Evolutionary conservation across 169 alveolate species (phyloP), one percentile per base, ranked within the genome.

Genomic region (Babesia gibsoni): DNA sequence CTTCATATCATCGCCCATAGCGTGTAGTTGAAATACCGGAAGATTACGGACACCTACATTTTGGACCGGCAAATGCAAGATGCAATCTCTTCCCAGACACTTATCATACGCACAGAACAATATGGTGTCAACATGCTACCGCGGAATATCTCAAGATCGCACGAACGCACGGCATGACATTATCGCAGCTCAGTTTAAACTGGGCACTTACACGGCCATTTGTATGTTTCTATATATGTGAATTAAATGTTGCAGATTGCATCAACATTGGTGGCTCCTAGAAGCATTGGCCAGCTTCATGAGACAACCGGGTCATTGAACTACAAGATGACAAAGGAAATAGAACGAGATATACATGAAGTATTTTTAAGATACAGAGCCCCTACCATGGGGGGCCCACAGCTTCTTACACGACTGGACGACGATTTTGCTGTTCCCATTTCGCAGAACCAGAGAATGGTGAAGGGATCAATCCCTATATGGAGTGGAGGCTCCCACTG

Each of bases 331-430:
- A 78, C 89, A 18, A 77, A 63, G 7, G 81, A 82, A 29, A 46
- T 87, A 49, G 92, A 83, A 33, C 67, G 41, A 30, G 91, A 83
- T 29, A 68, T 90, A 37, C 95, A 90, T 54, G 95, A 90, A 79
- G 53, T 89, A 27, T 91, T 80, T 57, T 61, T 91, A 30, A 65
- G 94, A 18, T 91, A 79, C 74, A 54, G 94, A 35, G 95, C 94
- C 6, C 92, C 93, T 32, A 89, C 95, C 7, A 89, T 89, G 94
- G 94, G 92, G 43, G 95, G 95, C 18, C 93, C 93, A 9, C 91
- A 86, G 29, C 54, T 86, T 39, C 59, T 83, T 39, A 87, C 92
- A 32, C 61, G 73, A 12, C 68, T 91, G 33, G 84, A 75, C 20
- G 94, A 89, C 53, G 79, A 69, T 41, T 48, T 57, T 52, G 82